Conservation (phyloP, 2,329 filamentous ascomycete genomes). For the Cylindrodendrum hubeiense region DNA sequence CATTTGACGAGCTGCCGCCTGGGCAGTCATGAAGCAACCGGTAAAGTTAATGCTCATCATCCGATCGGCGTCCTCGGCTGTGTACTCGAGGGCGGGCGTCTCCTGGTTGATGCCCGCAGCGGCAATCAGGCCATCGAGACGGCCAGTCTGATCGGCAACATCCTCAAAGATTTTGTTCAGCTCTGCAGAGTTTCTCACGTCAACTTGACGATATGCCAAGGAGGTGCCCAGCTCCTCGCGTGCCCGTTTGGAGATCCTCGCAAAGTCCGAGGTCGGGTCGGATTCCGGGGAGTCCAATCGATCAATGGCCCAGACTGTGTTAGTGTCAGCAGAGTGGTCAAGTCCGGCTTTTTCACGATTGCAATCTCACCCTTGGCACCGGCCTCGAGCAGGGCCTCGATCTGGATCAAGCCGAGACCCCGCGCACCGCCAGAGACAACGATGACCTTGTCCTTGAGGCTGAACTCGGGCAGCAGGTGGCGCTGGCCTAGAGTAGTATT, state of each 20-base stretch:
- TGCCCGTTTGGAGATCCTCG: conserved; percentile 72
- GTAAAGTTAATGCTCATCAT: conserved; percentile 90
- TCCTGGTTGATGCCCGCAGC: conserved; percentile 84
- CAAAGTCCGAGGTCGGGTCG: conserved; percentile 68
- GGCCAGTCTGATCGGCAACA: conserved; percentile 78
- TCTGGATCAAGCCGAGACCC: conserved; percentile 82
- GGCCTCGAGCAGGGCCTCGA: conserved; percentile 83
- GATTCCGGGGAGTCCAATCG: conserved; percentile 65
- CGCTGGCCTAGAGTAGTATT: conserved; percentile 36
- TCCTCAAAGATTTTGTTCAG: conserved; percentile 76
- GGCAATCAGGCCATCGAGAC: conserved; percentile 83
- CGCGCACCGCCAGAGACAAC: conserved; percentile 82
- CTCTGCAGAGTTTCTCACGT: conserved; percentile 78
- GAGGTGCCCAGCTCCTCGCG: conserved; percentile 73
- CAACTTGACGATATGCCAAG: conserved; percentile 81
- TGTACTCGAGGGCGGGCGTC: conserved; percentile 84
- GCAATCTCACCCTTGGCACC: conserved; percentile 72
- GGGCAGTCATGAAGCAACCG: conserved; percentile 87
- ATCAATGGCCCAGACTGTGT: conserved; percentile 76
- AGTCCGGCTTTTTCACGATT: background rate
- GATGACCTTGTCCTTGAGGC: conserved; percentile 78
- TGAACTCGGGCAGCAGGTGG: conserved; percentile 77
- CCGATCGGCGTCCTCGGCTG: conserved; percentile 78
- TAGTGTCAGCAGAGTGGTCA: conserved; percentile 20
- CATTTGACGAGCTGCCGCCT: conserved; percentile 87